These are phyloP conservation scores for Tardiomyces blankii DNA, from an alignment of 1,139 yeast species.

Conservation along the genomic window DNA sequence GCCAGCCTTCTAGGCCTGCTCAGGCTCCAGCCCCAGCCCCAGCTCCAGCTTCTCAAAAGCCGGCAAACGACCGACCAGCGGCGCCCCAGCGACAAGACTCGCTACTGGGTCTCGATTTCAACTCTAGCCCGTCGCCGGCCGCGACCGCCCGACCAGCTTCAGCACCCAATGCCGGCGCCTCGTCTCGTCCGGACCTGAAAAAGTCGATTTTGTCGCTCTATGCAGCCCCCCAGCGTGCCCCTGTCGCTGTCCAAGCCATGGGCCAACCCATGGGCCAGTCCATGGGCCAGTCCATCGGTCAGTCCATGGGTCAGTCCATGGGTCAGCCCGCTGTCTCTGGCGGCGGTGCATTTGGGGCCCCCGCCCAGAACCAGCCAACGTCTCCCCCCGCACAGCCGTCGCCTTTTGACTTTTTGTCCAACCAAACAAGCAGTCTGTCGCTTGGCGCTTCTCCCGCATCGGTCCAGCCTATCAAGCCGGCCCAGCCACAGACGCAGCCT, in stretches of 20 bases:
- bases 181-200: conserved; percentile 63
- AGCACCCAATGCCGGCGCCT: conserved; percentile 5
- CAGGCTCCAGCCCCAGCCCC: conserved; percentile 2
- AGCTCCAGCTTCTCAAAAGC: conserved; percentile 2
- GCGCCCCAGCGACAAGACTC: conserved; percentile 10
- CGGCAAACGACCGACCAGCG: not conserved
- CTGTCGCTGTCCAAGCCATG: conserved; percentile 4
- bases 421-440: not conserved
- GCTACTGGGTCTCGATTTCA: conserved; percentile 18
- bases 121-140: conserved; percentile 17
- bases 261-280: too few species aligned
- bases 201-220: conserved; percentile 84
- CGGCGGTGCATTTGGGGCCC: not conserved
- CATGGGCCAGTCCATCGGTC: too few species aligned
- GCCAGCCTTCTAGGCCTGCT: too few species aligned
- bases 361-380: conserved; percentile 20
- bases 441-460: not conserved
- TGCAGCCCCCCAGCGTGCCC: conserved; percentile 35
- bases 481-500: not conserved
- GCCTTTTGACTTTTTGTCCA: conserved; percentile 4
- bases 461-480: not conserved
- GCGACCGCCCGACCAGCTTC: conserved; percentile 13
- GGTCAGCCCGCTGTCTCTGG: conserved; percentile 6
- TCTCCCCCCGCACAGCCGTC: conserved; percentile 22
- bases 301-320: too few species aligned